Evolutionary conservation across 192 early-diverging fungal genomes (phyloP).

Genomic region (Coemansia sp.): DNA sequence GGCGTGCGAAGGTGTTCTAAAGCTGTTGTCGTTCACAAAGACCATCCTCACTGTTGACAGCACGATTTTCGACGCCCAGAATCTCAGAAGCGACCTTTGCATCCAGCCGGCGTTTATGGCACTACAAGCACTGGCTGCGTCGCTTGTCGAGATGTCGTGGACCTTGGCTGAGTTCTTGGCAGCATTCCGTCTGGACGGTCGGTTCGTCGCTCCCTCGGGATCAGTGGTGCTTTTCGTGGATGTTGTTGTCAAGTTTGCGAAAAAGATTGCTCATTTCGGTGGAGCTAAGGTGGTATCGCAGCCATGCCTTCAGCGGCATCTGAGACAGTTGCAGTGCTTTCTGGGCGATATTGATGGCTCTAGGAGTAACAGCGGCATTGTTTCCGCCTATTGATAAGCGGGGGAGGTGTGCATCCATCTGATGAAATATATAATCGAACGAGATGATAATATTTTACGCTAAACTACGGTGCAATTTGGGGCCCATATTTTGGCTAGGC

Average conservation of each 20-base stretch:
- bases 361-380: not conserved
- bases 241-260: constrained; percentile 34
- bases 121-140: constrained; percentile 32
- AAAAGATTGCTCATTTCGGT: constrained; percentile 34
- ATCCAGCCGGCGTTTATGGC: constrained; percentile 5
- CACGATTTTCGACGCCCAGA: constrained; percentile 8
- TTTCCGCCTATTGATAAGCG: not conserved
- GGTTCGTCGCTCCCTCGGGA: constrained; percentile 26
- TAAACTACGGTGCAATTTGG: no score
- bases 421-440: not conserved
- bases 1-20: constrained; percentile 33
- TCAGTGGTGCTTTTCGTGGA: constrained; percentile 34
- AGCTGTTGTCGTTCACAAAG: constrained; percentile 28
- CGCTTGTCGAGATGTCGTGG: constrained; percentile 52
- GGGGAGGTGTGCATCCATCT: no score
- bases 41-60: constrained; percentile 16
- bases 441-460: no score
- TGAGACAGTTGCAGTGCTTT: constrained; percentile 33
- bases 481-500: not conserved
- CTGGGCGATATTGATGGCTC: constrained; percentile 9
- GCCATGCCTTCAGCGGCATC: constrained; percentile 9
- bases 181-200: constrained; percentile 27
- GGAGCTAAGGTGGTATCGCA: not conserved
- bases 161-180: constrained; percentile 35
- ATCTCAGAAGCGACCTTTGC: not conserved